Evolutionary conservation across 1,284 basidiomycete genomes (phyloP), one percentile per base, ranked within the genome.

Genomic region (Vanrija sp.): DNA sequence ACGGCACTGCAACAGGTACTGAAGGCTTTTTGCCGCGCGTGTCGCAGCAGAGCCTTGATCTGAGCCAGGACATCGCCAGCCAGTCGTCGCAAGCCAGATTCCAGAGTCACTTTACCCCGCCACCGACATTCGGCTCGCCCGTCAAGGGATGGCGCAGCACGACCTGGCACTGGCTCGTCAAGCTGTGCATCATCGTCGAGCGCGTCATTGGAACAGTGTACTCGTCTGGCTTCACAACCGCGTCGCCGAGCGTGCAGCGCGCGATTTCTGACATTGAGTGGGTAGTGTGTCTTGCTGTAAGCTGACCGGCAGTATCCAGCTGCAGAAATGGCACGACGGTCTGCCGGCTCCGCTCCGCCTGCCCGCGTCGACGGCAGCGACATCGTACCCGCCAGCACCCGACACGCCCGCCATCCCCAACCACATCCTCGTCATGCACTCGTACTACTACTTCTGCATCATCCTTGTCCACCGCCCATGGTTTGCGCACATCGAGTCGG

Each of bases 381-480:
- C 25, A 28, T 57, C 19, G 50, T 57, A 0, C 59, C 59, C 0
- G 46, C 55, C 34, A 34, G 34, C 34, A 12, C 4, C 9, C 34
- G 34, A 34, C 34, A 34, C 46, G 12, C 28, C 28, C 7, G 51
- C 54, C 43, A 25, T 60, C 48, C 57, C 61, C 16, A 50, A 49
- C 15, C 67, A 69, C 52, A 58, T 69, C 34, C 57, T 69, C 42
- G 60, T 52, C 34, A 50, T 69, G 15, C 66, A 67, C 42, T 40
- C 60, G 5, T 54, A 58, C 42, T 61, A 64, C 52, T 57, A 53
- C 38, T 63, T 64, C 46, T 57, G 60, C 15, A 40, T 58, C 21
- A 63, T 69, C 23, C 58, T 69, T 6, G 61, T 69, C 4, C 61
- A 67, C 44, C 54, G 67, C 12, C 65, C 66, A 1, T 60, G 61